These are phyloP conservation scores for Ulmus americana DNA, from an alignment of 331 rosid species.

Conservation along the genomic window DNA sequence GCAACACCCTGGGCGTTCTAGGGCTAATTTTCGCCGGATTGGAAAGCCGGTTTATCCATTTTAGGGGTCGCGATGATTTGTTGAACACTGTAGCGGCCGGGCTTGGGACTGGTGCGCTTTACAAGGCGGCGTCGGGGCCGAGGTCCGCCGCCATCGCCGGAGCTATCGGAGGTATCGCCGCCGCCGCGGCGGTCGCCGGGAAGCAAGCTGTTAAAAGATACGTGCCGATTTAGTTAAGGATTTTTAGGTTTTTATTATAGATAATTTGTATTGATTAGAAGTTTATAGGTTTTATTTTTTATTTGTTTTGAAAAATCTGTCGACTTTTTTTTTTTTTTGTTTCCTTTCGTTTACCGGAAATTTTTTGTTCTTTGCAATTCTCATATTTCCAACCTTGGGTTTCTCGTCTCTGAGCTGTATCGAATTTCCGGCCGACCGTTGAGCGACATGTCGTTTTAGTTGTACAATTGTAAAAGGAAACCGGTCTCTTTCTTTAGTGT, in stretches of 20 bases:
- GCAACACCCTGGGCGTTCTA: constrained; percentile 51
- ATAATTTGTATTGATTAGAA: neutral
- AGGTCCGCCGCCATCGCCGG: constrained; percentile 70
- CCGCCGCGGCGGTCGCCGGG: constrained; percentile 52
- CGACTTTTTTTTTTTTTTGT: neutral
- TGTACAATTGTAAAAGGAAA: too few relatives aligned
- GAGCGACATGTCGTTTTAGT: too few relatives aligned
- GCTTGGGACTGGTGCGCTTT: constrained; percentile 65
- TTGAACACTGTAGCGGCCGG: constrained; percentile 57
- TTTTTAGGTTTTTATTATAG: neutral
- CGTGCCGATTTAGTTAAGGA: constrained; percentile 34
- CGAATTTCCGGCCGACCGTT: too few relatives aligned
- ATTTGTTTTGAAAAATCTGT: constrained; percentile 1
- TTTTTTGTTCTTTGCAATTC: too few relatives aligned
- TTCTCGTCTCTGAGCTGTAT: too few relatives aligned
- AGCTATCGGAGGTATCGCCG: constrained; percentile 56
- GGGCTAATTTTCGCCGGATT: constrained; percentile 53
- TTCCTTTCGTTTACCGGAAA: too few relatives aligned
- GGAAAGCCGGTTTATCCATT: constrained; percentile 40
- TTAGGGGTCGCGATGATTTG: constrained; percentile 48
- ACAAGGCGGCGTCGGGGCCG: constrained; percentile 53
- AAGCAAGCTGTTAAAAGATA: constrained; percentile 58
- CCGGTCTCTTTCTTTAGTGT: too few relatives aligned
- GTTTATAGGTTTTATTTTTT: neutral
- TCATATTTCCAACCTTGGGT: too few relatives aligned